phyloP scores from a whole-genome alignment of 78 protist species.

The Guillardia theta region DNA sequence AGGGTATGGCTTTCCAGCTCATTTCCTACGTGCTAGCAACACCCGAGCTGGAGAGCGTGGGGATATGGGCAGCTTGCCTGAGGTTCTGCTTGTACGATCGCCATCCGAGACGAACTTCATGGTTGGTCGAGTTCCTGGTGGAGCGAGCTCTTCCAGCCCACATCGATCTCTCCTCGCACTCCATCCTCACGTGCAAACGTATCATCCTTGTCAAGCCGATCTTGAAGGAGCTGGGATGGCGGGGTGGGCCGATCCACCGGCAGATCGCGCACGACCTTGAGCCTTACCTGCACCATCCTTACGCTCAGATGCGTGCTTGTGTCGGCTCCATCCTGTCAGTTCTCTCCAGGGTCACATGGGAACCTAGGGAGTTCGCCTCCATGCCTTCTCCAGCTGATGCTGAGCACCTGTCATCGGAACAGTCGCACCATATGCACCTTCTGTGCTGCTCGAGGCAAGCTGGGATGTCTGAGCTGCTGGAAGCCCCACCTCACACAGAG shows the following conservation, averaged over 20 bases:
- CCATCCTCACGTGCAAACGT: not conserved
- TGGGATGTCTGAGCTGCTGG: too few relatives aligned
- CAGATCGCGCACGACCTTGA: not conserved
- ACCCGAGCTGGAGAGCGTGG: not conserved
- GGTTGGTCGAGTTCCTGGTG: not conserved
- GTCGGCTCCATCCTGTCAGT: not conserved
- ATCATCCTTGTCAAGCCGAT: not conserved
- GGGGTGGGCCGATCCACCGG: not conserved
- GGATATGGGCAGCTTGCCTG: not conserved
- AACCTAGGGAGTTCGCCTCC: too few relatives aligned
- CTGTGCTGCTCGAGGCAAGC: too few relatives aligned
- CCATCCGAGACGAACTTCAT: not conserved
- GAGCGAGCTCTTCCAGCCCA: not conserved
- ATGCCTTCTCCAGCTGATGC: too few relatives aligned
- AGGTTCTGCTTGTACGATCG: not conserved
- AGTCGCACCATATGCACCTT: too few relatives aligned
- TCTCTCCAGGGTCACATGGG: not conserved
- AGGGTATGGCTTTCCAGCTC: too few relatives aligned
- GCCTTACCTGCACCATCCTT: not conserved
- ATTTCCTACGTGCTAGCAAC: too few relatives aligned
- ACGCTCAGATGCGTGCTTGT: not conserved
- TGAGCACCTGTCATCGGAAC: too few relatives aligned
- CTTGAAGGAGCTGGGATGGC: constrained; percentile 7
- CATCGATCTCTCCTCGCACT: not conserved
- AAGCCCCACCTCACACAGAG: too few relatives aligned